phyloP scores from a whole-genome alignment of 345 rosid species.

The Aquilaria sinensis region DNA sequence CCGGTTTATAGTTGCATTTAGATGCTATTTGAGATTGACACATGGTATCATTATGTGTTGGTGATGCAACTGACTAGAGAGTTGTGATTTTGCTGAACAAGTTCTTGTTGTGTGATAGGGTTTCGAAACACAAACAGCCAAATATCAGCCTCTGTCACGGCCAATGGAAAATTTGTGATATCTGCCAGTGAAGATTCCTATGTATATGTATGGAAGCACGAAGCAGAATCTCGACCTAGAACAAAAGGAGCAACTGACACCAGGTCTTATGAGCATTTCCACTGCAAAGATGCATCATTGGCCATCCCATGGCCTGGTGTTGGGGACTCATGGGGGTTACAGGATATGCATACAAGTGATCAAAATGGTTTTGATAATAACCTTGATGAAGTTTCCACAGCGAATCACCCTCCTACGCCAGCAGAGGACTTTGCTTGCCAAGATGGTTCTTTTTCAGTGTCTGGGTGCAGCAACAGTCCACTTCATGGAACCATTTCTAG shows the following conservation, averaged over 20 bases:
- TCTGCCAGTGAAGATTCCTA: constrained; percentile 97
- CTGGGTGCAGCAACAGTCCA: constrained; percentile 42
- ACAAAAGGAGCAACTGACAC: constrained; percentile 63
- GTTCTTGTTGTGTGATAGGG: constrained; percentile 42
- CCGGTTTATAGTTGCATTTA: background rate
- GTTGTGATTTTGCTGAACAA: background rate
- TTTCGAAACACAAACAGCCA: constrained; percentile 90
- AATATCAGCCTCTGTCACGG: constrained; percentile 76
- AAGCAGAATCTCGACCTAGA: constrained; percentile 68
- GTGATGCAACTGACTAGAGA: background rate
- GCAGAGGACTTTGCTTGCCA: constrained; percentile 44
- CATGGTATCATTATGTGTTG: background rate
- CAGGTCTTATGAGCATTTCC: constrained; percentile 76
- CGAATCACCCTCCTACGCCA: constrained; percentile 81
- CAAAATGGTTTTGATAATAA: constrained; percentile 35
- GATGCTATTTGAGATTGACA: background rate
- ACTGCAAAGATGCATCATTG: constrained; percentile 78
- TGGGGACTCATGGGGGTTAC: constrained; percentile 42
- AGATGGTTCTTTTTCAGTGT: constrained; percentile 33
- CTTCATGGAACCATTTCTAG: constrained; percentile 73
- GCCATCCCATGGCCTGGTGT: constrained; percentile 94
- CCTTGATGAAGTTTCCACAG: constrained; percentile 50
- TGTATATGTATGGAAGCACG: constrained; percentile 90
- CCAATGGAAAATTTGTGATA: constrained; percentile 75
- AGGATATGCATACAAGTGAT: constrained; percentile 29